Evolutionary conservation across 2,329 filamentous ascomycete genomes (phyloP), one percentile per base, ranked within the genome.

Genomic region (Ceratocystis variospora): DNA sequence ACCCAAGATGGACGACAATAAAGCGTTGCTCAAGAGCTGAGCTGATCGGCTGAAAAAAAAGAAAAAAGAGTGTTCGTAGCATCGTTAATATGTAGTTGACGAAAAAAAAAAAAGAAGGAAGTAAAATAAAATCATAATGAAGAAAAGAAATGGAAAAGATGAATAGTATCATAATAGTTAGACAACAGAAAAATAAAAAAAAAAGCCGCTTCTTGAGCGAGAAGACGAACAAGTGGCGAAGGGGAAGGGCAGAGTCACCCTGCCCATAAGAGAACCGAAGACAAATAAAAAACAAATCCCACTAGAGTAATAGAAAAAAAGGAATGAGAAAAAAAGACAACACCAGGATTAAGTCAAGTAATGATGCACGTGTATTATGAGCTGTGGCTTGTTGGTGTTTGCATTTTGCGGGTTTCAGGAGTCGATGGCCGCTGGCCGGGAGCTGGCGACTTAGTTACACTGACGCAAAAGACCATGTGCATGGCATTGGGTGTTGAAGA

Each of bases 341-440:
- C 22, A 31, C 0, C 25, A 12, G 5, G 55, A 45, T 41, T n/a
- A 37, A n/a, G 22, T n/a, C 55, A 59, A 10, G 55, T 5, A 31
- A 59, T n/a, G 25, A 22, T 25, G 37, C 5, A 53, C 55, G 55
- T 59, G 55, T 59, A 59, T 59, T 59, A 37, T 19, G 12, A 33
- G 19, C 10, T 10, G 44, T 61, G 28, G 2, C 67, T 45, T 72
- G 25, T 63, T 59, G 37, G 25, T 45, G 44, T 63, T 53, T 63
- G 37, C 61, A 53, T 63, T 53, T 63, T 25, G 61, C 61, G 33
- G 63, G 65, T 67, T 67, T 67, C 65, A 64, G 61, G 48, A 67
- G 53, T 61, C 61, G 61, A 67, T 67, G 50, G 19, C 41, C 25
- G 37, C 19, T 59, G 61, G 53, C 53, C 22, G 50, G 31, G 50